Evolutionary conservation across 441 rosid species (phyloP).

Genomic region (Corymbia citriodora): DNA sequence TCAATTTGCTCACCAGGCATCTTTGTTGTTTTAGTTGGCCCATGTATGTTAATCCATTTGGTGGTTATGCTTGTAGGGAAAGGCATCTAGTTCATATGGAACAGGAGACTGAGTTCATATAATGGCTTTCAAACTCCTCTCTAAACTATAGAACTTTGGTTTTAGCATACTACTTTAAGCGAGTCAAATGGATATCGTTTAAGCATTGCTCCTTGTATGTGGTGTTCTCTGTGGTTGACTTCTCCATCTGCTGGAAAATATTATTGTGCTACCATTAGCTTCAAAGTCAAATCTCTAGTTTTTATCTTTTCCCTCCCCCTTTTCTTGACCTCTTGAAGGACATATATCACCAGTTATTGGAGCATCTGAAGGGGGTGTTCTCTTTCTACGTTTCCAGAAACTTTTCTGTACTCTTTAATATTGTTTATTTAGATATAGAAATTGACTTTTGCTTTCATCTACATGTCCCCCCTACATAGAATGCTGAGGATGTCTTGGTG

Average conservation of each 20-base stretch:
- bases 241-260: neutral
- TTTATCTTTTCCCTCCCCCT: neutral
- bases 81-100: neutral
- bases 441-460: neutral
- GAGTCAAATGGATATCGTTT: fast-evolving
- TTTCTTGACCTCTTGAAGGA: neutral
- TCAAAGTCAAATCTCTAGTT: neutral
- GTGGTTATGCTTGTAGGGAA: neutral
- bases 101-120: neutral
- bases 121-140: neutral
- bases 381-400: neutral
- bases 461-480: neutral
- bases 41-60: neutral
- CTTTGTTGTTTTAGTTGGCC: neutral
- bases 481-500: neutral
- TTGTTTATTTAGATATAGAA: neutral
- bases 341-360: neutral
- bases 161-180: fast-evolving
- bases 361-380: neutral
- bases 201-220: neutral
- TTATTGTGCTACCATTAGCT: neutral
- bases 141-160: neutral
- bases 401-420: neutral
- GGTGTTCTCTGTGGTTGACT: neutral
- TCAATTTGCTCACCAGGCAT: neutral